Base-by-base conservation (phyloP, 768 basidiomycete genomes). In the Clitopilus passeckerianus region DNA sequence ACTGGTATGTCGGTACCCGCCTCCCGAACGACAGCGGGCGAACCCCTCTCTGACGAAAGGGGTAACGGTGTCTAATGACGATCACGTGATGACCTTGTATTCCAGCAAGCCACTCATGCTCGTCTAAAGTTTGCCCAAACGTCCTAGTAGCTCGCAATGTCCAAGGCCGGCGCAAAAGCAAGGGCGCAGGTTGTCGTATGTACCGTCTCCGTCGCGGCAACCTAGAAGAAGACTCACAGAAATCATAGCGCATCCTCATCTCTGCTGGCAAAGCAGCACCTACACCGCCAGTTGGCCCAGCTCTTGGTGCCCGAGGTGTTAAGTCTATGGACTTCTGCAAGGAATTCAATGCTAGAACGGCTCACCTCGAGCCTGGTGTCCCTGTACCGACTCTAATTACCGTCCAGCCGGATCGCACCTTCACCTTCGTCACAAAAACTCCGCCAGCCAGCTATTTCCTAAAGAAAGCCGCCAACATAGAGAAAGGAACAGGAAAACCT, bases 271-370 rank as follows among this genome's bases (percentile, higher is more conserved):
- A 98, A 70, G 96, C 96, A 34, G 89, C 95, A 24, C 95, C 96
- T 16, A 91, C 93, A 37, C 96, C 96, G 59, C 96, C 96, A 8
- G 90, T 99, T 56, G 96, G 96, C 68, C 96, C 96, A 57, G 96
- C 95, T 33, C 85, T 99, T 57, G 97, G 97, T 77, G 96, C 97
- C 63, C 87, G 93, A 68, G 97, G 97, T 66, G 95, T 99, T 65
- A 98, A 97, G 76, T 94, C 95, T 24, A 98, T 98, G 91, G 97
- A 99, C 77, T 99, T 99, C 71, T 97, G 95, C 81, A 99, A 98
- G 73, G 95, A 98, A 72, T 99, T 98, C 78, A 99, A 99, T 70
- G 95, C 96, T n/a, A 87, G 89, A 63, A 98, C 96, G 18, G 89
- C 92, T 33, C 89, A 93, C 71, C 82, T 96, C 35, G 83, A 86